These are phyloP conservation scores for Cardamine occulta DNA, from an alignment of 345 rosid species.

Conservation along the genomic window DNA sequence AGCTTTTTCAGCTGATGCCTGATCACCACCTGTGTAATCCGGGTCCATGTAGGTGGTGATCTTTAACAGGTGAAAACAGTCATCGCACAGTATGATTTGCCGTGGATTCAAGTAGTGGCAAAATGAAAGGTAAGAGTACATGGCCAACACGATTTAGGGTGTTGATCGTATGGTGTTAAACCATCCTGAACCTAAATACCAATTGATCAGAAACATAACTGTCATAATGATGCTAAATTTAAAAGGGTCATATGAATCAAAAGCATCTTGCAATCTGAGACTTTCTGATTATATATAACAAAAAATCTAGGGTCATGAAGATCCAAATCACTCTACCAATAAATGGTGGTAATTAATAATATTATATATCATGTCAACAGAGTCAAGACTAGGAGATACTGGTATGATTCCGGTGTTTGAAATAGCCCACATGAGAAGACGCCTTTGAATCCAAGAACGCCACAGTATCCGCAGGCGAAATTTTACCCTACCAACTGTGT, in stretches of 20 bases:
- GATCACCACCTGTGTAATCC: slow-evolving; percentile 67
- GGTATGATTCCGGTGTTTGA: slow-evolving; percentile 65
- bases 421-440: slow-evolving; percentile 76
- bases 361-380: slow-evolving; percentile 74
- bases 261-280: neutral
- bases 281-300: neutral
- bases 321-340: slow-evolving; percentile 11
- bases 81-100: slow-evolving; percentile 88
- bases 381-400: slow-evolving; percentile 74
- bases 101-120: slow-evolving; percentile 75
- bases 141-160: slow-evolving; percentile 82
- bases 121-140: slow-evolving; percentile 86
- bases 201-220: slow-evolving; percentile 20
- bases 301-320: slow-evolving; percentile 25
- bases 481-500: slow-evolving; percentile 86
- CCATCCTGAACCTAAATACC: slow-evolving; percentile 72
- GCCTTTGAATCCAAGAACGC: slow-evolving; percentile 83
- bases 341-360: too few species aligned
- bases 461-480: slow-evolving; percentile 84
- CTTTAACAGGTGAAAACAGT: slow-evolving; percentile 76
- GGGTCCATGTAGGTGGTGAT: slow-evolving; percentile 73
- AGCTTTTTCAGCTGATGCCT: slow-evolving; percentile 85
- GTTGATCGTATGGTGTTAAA: slow-evolving; percentile 85
- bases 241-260: neutral
- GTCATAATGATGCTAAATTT: neutral